Conservation (phyloP, 208 protist genomes). For the Crithidia thermophila region DNA sequence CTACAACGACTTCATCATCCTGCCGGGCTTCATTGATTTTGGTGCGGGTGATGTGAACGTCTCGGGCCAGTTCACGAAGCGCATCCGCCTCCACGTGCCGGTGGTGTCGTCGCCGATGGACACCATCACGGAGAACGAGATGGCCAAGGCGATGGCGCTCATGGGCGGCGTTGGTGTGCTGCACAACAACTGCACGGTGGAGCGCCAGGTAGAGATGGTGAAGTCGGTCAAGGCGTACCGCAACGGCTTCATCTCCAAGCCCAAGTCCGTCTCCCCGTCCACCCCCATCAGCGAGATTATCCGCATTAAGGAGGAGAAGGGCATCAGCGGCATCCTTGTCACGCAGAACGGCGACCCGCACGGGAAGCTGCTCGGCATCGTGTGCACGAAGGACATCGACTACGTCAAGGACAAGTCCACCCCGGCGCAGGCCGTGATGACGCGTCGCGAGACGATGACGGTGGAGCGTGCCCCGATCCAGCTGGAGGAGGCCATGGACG, state of each 20-base stretch:
- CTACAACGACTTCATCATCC: conserved; percentile 95
- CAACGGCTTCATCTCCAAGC: conserved; percentile 97
- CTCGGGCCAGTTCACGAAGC: conserved; percentile 84
- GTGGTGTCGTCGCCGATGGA: conserved; percentile 96
- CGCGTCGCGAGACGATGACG: conserved; percentile 75
- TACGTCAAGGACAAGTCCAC: conserved; percentile 93
- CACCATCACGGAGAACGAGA: conserved; percentile 94
- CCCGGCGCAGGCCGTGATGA: conserved; percentile 89
- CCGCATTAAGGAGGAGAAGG: conserved; percentile 91
- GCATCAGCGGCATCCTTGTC: conserved; percentile 97
- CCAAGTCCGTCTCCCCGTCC: conserved; percentile 88
- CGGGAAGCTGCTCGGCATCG: conserved; percentile 96
- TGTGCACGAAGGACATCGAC: conserved; percentile 98
- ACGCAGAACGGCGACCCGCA: conserved; percentile 94
- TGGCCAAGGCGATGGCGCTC: conserved; percentile 91
- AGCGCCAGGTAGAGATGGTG: conserved; percentile 93
- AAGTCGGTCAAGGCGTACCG: conserved; percentile 96
- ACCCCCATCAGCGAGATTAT: conserved; percentile 89
- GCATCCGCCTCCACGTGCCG: conserved; percentile 93
- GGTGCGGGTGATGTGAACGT: conserved; percentile 84
- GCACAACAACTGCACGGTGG: conserved; percentile 95
- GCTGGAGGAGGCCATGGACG: conserved; percentile 95
- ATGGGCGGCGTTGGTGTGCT: conserved; percentile 97
- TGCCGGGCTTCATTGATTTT: conserved; percentile 96
- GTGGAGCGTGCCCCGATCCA: conserved; percentile 83